Evolutionary conservation across 495 filamentous ascomycete genomes (phyloP).

Genomic region (Polyplosphaeria fusca): DNA sequence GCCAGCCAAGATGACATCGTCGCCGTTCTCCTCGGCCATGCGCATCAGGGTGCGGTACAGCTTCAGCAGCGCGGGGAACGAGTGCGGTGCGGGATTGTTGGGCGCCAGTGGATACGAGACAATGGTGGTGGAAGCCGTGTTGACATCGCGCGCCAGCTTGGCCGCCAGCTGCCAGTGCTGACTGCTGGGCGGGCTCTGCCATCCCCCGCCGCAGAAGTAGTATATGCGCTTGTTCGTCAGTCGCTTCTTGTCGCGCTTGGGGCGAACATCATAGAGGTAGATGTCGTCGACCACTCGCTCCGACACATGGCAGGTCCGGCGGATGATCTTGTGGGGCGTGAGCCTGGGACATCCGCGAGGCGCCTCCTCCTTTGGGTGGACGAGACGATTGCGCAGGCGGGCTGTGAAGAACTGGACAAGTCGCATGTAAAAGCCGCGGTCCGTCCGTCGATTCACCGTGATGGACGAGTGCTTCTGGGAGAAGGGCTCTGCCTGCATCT

Average conservation of each 20-base stretch:
- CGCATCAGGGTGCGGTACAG: constrained; percentile 32
- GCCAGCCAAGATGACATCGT: constrained; percentile 35
- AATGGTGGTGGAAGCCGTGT: constrained; percentile 25
- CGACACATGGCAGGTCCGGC: constrained; percentile 28
- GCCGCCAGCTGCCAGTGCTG: constrained; percentile 42
- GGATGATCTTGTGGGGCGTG: constrained; percentile 19
- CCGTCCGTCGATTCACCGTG: constrained; percentile 9
- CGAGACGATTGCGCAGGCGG: constrained; percentile 17
- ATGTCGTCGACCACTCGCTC: constrained; percentile 36
- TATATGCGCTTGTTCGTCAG: constrained; percentile 34
- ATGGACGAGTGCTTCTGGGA: constrained; percentile 4
- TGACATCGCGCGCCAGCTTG: constrained; percentile 32
- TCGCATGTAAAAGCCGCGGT: constrained; percentile 15
- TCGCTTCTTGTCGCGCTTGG: neutral
- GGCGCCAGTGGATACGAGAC: constrained; percentile 40
- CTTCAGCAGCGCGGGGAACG: constrained; percentile 32
- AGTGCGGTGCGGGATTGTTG: constrained; percentile 31
- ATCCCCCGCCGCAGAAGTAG: constrained; percentile 44
- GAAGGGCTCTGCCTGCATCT: constrained; percentile 1
- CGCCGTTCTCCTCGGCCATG: constrained; percentile 19
- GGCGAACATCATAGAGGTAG: constrained; percentile 37
- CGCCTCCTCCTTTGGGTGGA: constrained; percentile 5
- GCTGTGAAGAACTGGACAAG: constrained; percentile 23
- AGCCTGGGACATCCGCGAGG: constrained; percentile 31
- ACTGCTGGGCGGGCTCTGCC: constrained; percentile 35